phyloP scores from a whole-genome alignment of 2,329 filamentous ascomycete species.

The Trichoderma harzianum region DNA sequence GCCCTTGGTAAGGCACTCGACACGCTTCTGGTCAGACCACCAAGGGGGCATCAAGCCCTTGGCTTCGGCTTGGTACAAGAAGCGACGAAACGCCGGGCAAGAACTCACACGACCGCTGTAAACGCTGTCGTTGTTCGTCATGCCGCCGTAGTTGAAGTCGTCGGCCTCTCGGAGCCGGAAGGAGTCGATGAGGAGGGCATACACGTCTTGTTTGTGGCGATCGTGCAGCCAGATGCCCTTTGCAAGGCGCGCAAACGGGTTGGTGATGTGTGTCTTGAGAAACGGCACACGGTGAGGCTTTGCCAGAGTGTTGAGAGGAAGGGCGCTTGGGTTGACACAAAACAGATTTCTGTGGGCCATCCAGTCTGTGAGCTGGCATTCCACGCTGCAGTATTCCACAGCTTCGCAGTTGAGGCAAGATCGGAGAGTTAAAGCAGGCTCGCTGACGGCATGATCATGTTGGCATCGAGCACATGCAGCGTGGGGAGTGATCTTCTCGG shows the following conservation, averaged over 20 bases:
- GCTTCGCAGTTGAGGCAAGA: background rate
- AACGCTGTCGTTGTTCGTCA: background rate
- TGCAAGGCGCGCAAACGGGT: background rate
- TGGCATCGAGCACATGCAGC: slow-evolving; percentile 5
- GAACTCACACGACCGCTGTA: slow-evolving; percentile 4
- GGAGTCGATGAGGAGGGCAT: slow-evolving; percentile 6
- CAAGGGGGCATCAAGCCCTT: slow-evolving; percentile 4
- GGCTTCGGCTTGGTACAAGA: background rate
- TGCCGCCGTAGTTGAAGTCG: background rate
- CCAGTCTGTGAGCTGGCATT: slow-evolving; percentile 5
- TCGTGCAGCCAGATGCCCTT: slow-evolving; percentile 8
- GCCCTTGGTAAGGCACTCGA: slow-evolving; percentile 4
- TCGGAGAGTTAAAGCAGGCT: background rate
- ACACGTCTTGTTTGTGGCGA: slow-evolving; percentile 1
- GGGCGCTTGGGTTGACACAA: background rate
- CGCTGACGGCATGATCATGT: background rate
- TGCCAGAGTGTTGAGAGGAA: background rate
- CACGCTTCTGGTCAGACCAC: slow-evolving; percentile 3
- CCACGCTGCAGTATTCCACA: background rate
- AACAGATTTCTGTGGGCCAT: background rate
- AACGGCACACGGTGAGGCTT: background rate
- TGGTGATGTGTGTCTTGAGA: background rate
- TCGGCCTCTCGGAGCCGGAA: slow-evolving; percentile 8
- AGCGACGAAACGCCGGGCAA: background rate
- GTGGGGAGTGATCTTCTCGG: background rate